These are phyloP conservation scores for Cornus kousa DNA, from an alignment of 148 eudicot species.

Conservation along the genomic window DNA sequence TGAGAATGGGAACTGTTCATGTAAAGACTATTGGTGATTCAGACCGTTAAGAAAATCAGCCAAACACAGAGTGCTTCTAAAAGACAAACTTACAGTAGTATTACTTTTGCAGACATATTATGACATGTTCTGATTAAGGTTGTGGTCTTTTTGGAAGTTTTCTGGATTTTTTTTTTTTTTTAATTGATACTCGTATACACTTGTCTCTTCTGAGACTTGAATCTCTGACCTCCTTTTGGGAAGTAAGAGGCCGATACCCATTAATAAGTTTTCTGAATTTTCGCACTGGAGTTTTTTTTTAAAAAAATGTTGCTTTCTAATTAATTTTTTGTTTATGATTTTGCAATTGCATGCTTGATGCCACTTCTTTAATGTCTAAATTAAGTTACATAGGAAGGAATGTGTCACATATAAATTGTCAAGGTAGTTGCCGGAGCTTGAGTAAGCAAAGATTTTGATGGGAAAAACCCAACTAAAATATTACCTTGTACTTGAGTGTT, in stretches of 20 bases:
- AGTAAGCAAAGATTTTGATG: neutral
- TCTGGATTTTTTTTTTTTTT: too few species aligned
- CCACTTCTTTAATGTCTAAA: neutral
- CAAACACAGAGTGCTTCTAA: too few species aligned
- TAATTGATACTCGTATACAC: too few species aligned
- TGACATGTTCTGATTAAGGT: neutral
- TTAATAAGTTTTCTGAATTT: neutral
- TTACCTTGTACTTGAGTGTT: too few species aligned
- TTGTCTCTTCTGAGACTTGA: too few species aligned
- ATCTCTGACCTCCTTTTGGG: too few species aligned
- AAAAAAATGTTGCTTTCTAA: neutral
- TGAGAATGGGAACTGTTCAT: slow-evolving; percentile 1
- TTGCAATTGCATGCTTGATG: neutral
- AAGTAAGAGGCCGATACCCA: too few species aligned
- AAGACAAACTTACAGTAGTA: too few species aligned
- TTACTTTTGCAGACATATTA: too few species aligned
- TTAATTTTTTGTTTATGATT: neutral
- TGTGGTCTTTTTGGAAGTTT: neutral
- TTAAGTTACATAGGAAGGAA: neutral
- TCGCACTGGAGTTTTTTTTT: too few species aligned
- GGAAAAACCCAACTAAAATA: neutral
- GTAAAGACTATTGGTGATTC: slow-evolving; percentile 11
- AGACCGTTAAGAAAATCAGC: neutral
- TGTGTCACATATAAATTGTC: neutral
- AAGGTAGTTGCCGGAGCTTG: too few species aligned